Conservation (phyloP, 164 flowering plant genomes). For the Paratinospora sagittata region DNA sequence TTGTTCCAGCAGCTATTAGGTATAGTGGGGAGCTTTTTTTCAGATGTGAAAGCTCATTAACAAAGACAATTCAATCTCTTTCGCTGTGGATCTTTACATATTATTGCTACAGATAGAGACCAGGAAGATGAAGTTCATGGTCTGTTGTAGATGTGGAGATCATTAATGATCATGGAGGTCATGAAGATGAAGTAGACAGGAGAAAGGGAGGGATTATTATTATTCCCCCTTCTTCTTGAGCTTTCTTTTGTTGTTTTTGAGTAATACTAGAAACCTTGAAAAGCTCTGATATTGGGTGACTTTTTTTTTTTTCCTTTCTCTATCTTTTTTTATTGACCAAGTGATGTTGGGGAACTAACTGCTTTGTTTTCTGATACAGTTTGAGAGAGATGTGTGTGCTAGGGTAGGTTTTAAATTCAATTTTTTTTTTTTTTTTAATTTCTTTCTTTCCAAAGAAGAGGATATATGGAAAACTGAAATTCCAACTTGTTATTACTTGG, state of each 20-base stretch:
- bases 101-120: neutral
- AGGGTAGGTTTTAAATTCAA: neutral
- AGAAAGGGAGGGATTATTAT: neutral
- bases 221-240: neutral
- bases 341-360: constrained; percentile 6
- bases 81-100: neutral
- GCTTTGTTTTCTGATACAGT: neutral
- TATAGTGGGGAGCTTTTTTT: neutral
- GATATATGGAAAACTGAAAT: neutral
- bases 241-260: neutral
- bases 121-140: neutral
- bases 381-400: neutral
- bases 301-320: neutral
- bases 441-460: neutral
- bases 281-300: constrained; percentile 1
- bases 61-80: neutral
- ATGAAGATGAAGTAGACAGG: neutral
- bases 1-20: neutral
- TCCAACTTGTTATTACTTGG: neutral
- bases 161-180: neutral
- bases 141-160: neutral
- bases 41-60: no score
- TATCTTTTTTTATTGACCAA: neutral
- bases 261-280: constrained; percentile 12
- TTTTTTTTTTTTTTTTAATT: neutral